phyloP scores from a whole-genome alignment of 176 grass and related monocot genomes.

The Carex parvula region DNA sequence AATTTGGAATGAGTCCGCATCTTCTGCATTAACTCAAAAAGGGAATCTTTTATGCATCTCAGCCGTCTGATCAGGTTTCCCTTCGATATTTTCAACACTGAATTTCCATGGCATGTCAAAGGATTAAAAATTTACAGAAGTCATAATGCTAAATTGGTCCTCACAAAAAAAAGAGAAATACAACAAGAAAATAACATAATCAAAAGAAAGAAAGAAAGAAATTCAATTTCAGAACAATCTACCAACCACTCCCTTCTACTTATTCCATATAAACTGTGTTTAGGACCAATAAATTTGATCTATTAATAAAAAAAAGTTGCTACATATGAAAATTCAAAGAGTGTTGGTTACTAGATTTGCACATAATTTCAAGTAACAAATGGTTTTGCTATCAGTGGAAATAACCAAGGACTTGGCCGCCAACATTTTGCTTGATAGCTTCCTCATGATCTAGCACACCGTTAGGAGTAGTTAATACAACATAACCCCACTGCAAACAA shows the following conservation, averaged over 20 bases:
- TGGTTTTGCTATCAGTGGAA: conserved; percentile 44
- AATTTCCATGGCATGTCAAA: neutral
- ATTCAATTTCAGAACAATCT: neutral
- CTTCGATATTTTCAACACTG: neutral
- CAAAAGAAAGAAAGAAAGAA: neutral
- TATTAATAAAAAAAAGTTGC: neutral
- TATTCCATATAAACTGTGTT: neutral
- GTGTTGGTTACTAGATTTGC: neutral
- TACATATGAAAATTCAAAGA: conserved; percentile 1
- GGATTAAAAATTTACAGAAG: neutral
- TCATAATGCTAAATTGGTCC: neutral
- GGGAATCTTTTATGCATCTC: too few relatives aligned
- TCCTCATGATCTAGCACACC: conserved; percentile 95
- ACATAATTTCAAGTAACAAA: conserved; percentile 4
- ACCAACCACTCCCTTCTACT: neutral
- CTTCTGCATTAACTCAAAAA: too few relatives aligned
- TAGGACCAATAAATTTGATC: neutral
- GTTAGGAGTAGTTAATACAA: conserved; percentile 84
- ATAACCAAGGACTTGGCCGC: conserved; percentile 93
- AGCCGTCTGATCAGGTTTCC: too few relatives aligned
- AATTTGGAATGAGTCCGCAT: too few relatives aligned
- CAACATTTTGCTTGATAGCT: conserved; percentile 78
- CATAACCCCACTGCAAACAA: conserved; percentile 89
- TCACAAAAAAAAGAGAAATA: neutral
- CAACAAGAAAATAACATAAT: neutral